phyloP scores from a whole-genome alignment of 176 grass and related monocot genomes.

The Tillandsia leiboldiana region DNA sequence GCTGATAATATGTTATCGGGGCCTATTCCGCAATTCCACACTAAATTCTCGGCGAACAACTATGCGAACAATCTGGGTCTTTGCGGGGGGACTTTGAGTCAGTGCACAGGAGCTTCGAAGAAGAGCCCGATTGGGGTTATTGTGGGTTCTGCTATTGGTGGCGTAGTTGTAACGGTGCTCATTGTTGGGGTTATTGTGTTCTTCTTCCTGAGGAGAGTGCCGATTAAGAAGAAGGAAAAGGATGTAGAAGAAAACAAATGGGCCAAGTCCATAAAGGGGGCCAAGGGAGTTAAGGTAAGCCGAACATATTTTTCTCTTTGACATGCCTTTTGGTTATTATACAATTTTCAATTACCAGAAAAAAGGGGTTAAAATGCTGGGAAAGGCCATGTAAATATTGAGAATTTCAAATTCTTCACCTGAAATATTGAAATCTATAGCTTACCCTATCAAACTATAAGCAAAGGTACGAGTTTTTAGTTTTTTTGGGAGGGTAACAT shows the following conservation, averaged over 20 bases:
- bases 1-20: constrained; percentile 64
- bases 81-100: constrained; percentile 46
- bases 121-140: constrained; percentile 39
- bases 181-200: constrained; percentile 55
- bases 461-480: too few relatives aligned
- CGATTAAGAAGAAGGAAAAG: constrained; percentile 67
- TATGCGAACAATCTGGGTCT: constrained; percentile 57
- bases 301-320: constrained; percentile 3
- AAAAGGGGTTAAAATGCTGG: too few relatives aligned
- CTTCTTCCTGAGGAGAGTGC: constrained; percentile 61
- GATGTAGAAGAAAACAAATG: constrained; percentile 90
- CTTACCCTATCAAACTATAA: too few relatives aligned
- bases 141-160: constrained; percentile 71
- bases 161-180: constrained; percentile 46
- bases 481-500: too few relatives aligned
- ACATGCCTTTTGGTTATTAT: background rate
- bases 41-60: constrained; percentile 14
- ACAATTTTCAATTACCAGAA: background rate
- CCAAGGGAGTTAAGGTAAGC: constrained; percentile 73
- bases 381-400: too few relatives aligned
- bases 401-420: too few relatives aligned
- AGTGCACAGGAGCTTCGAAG: constrained; percentile 27
- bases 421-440: too few relatives aligned
- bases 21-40: constrained; percentile 33
- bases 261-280: constrained; percentile 82